A percentile compares a stretch with the other conserved stretches of the same genome.
Conservation (phyloP, 2,329 filamentous ascomycete species). For the Aspergillus eucalypticola region DNA sequence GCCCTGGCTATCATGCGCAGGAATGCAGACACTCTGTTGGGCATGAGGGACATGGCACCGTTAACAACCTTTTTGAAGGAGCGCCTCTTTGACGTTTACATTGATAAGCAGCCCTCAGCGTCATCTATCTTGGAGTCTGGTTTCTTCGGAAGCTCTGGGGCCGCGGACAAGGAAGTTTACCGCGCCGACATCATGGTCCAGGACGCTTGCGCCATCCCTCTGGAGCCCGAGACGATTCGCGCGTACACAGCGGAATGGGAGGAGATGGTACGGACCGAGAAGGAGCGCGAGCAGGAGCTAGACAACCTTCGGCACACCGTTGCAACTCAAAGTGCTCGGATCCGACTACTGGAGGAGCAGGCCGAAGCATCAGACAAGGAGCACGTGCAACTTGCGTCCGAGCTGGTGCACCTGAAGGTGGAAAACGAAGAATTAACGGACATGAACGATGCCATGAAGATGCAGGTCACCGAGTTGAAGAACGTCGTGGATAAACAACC, state of each 20-base stretch:
- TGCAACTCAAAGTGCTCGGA: slow-evolving; percentile 66
- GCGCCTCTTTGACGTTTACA: slow-evolving; percentile 92
- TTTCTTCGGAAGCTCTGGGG: slow-evolving; percentile 91
- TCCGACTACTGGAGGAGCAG: slow-evolving; percentile 84
- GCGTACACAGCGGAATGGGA: slow-evolving; percentile 87
- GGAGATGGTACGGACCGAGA: slow-evolving; percentile 79
- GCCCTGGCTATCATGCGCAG: slow-evolving; percentile 96
- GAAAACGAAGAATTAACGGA: slow-evolving; percentile 88
- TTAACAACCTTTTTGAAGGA: slow-evolving; percentile 91
- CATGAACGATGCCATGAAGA: slow-evolving; percentile 81
- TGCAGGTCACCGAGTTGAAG: slow-evolving; percentile 81
- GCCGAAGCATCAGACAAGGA: slow-evolving; percentile 86
- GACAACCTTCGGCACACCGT: slow-evolving; percentile 70
- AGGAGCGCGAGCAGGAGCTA: slow-evolving; percentile 78
- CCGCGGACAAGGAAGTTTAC: slow-evolving; percentile 92
- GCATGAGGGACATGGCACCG: slow-evolving; percentile 86
- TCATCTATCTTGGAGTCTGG: slow-evolving; percentile 92
- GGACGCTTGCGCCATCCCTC: slow-evolving; percentile 84
- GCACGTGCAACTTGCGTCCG: slow-evolving; percentile 85
- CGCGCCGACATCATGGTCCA: slow-evolving; percentile 89
- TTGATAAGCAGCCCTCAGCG: slow-evolving; percentile 89
- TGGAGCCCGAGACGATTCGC: slow-evolving; percentile 79
- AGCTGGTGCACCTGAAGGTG: slow-evolving; percentile 88
- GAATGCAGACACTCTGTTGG: slow-evolving; percentile 75
- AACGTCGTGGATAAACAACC: slow-evolving; percentile 88